Base-by-base conservation (phyloP, 2,329 filamentous ascomycete species). In the Verruconis gallopava region DNA sequence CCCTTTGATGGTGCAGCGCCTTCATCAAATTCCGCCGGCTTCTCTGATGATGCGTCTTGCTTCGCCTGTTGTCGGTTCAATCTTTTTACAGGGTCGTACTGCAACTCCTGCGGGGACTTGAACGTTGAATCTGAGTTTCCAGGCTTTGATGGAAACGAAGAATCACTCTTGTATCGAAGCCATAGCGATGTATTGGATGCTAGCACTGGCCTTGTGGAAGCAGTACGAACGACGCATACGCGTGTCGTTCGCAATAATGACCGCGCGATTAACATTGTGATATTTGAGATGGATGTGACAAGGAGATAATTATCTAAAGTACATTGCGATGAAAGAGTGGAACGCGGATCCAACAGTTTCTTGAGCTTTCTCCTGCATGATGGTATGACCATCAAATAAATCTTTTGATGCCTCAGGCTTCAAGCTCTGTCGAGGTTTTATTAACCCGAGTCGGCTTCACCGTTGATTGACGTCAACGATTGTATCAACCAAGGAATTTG, bases 1-100 rank as follows among this genome's bases (percentile, higher is more conserved):
- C n/a, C n/a, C n/a, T n/a, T 48, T 32, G 48, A 48, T 17, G 57
- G 51, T 44, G 48, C 40, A 14, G 55, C 47, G 14, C 48, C 36
- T 35, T 52, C 37, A 47, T 57, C 51, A 50, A 57, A 54, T 50
- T 65, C 54, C 37, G 55, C 50, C 50, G 62, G n/a, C 33, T 25
- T 55, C 51, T 58, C 55, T 48, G 51, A 53, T 43, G 49, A 57
- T 42, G 44, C 52, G 43, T 50, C 51, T 38, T 52, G 39, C 30
- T 28, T 43, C 14, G 39, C 38, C 11, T 20, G 18, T 17, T 36
- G 13, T 36, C 18, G 33, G 9, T 19, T 9, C 18, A 36, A n/a
- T 36, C 33, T 9, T 36, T 36, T 36, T 19, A 11, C 6, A 9
- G 33, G 12, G 9, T 36, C 33, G 11, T 14, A n/a, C 9, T 36